Evolutionary conservation across 2,329 filamentous ascomycete genomes (phyloP).

Genomic region (Botrytis aclada): DNA sequence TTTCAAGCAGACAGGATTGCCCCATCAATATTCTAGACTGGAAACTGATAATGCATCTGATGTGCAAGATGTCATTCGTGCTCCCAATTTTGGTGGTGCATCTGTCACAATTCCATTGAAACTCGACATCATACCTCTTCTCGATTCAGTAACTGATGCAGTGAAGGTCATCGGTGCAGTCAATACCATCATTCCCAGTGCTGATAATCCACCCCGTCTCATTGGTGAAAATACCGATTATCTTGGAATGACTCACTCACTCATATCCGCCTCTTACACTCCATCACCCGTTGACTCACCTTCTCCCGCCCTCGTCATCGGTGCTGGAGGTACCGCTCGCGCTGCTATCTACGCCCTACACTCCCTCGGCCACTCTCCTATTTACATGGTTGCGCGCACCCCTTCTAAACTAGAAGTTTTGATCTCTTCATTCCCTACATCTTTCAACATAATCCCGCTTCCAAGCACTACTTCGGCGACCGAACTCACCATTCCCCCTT

Average conservation of each 20-base stretch:
- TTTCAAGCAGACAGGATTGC: conserved; percentile 73
- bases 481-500: conserved; percentile 52
- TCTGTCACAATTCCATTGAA: conserved; percentile 97
- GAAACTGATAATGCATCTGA: conserved; percentile 68
- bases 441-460: conserved; percentile 69
- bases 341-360: conserved; percentile 88
- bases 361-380: conserved; percentile 76
- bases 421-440: conserved; percentile 66
- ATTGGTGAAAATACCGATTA: conserved; percentile 94
- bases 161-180: conserved; percentile 85
- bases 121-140: conserved; percentile 74
- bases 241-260: conserved; percentile 81
- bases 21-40: conserved; percentile 72
- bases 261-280: conserved; percentile 42
- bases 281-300: conserved; percentile 32
- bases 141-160: conserved; percentile 77
- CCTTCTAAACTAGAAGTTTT: conserved; percentile 65
- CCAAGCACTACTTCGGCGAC: conserved; percentile 49
- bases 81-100: conserved; percentile 80
- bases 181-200: conserved; percentile 79
- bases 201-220: conserved; percentile 47
- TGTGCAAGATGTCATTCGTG: conserved; percentile 62
- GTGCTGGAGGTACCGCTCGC: conserved; percentile 86
- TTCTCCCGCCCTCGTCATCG: conserved; percentile 74
- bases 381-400: conserved; percentile 83